These are phyloP conservation scores for Serendipita vermifera DNA, from an alignment of 768 basidiomycete species.

Conservation along the genomic window DNA sequence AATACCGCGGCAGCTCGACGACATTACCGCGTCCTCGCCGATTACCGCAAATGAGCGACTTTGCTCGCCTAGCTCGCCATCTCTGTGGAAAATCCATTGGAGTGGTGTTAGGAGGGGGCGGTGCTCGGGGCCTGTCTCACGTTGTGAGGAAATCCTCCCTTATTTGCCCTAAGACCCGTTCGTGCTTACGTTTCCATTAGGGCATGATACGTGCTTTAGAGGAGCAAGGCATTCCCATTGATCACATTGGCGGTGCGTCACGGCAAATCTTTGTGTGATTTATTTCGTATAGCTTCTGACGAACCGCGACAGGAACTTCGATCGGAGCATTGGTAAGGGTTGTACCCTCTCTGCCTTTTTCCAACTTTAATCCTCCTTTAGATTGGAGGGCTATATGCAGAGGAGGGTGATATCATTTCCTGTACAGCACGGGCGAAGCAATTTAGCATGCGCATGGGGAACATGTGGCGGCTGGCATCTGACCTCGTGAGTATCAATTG, in stretches of 20 bases:
- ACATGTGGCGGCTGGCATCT: background rate
- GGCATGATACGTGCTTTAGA: slow-evolving; percentile 88
- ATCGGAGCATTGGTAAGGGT: slow-evolving; percentile 7
- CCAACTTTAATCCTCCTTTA: too few relatives aligned
- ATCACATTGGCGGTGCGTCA: slow-evolving; percentile 66
- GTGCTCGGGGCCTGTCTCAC: slow-evolving; percentile 78
- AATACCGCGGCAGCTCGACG: slow-evolving; percentile 59
- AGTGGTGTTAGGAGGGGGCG: slow-evolving; percentile 92
- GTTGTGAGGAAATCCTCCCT: slow-evolving; percentile 29
- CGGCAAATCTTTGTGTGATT: too few relatives aligned
- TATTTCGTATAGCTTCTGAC: background rate
- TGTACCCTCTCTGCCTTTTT: slow-evolving; percentile 17
- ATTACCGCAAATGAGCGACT: slow-evolving; percentile 77
- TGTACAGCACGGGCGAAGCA: slow-evolving; percentile 78
- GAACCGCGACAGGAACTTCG: background rate
- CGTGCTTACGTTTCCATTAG: slow-evolving; percentile 35
- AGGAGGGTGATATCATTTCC: slow-evolving; percentile 83
- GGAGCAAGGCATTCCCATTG: slow-evolving; percentile 85
- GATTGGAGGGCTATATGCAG: slow-evolving; percentile 88
- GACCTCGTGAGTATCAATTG: too few relatives aligned
- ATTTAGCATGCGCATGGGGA: slow-evolving; percentile 42
- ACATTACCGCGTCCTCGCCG: slow-evolving; percentile 46
- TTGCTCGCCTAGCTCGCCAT: slow-evolving; percentile 77
- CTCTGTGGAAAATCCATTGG: slow-evolving; percentile 91
- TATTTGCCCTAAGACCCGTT: background rate